Evolutionary conservation across 148 eudicot genomes (phyloP), one percentile per base, ranked within the genome.

Genomic region (Chenopodium suecicum): DNA sequence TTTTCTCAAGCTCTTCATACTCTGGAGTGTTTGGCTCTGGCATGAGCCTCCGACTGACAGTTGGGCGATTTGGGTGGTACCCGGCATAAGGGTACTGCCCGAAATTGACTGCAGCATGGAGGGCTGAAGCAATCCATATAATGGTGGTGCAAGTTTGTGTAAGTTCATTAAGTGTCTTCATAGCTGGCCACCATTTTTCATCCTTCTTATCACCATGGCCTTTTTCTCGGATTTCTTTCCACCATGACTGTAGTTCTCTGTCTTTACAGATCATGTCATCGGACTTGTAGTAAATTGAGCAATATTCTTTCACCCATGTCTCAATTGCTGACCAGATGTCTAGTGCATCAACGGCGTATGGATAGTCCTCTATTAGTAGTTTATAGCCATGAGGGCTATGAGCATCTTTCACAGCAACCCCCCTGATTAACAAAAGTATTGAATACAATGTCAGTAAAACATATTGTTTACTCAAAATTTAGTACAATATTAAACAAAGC

Each of bases 21-120:
- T 95, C 99, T 4, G 84, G 87, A 22, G 89, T 88, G 41, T 85
- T 89, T 1, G 78, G 87, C 27, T 95, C 90, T 13, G 98, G 98
- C 76, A 95, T 82, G 79, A 92, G 84, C 22, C 89, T 82, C 0
- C 98, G 93, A 68, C 94, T 90, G 74, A 91, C 83, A 22, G 91
- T 85, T 3, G 98, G 98, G n/a, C 98, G 85, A 81, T 95, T 92
- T 4, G 94, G 98, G 62, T 80, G 83, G 86, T 89, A 93, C 20
- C 98, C 98, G 37, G 87, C 98, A 32, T 92, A 95, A 52, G 98
- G 88, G 85, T 89, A 95, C 62, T 93, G 97, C 20, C 98, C 98
- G 19, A 91, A 95, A 60, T 95, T 95, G 29, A 95, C 85, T 9
- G 98, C 95, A 4, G 98, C 97, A 66, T 95, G 98, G 11, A 91